Percentiles rank a stretch among this genome's conserved stretches.
These are phyloP conservation scores for Phytophthora syringae DNA, from an alignment of 352 stramenopile genomes.

Conservation along the genomic window DNA sequence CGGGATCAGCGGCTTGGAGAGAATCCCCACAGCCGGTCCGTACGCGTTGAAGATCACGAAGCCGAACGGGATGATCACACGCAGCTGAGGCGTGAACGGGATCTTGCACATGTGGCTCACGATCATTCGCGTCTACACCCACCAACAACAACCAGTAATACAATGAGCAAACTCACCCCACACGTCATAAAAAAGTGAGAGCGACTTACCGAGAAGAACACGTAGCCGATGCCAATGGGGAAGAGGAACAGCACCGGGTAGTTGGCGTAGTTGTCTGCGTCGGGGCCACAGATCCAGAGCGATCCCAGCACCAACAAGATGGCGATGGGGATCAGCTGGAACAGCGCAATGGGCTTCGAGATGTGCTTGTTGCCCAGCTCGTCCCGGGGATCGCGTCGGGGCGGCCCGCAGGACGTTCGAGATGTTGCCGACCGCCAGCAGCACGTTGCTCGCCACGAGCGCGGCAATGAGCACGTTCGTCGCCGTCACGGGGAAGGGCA, in stretches of 20 bases:
- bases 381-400: slow-evolving; percentile 61
- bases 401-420: slow-evolving; percentile 69
- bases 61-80: slow-evolving; percentile 80
- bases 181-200: not conserved
- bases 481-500: slow-evolving; percentile 37
- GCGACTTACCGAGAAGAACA: slow-evolving; percentile 79
- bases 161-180: slow-evolving; percentile 2
- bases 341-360: slow-evolving; percentile 77
- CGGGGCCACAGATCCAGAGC: slow-evolving; percentile 78
- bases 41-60: slow-evolving; percentile 83
- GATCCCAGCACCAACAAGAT: slow-evolving; percentile 64
- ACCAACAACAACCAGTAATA: slow-evolving; percentile 14
- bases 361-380: slow-evolving; percentile 88
- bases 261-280: slow-evolving; percentile 63
- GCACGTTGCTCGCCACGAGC: slow-evolving; percentile 77
- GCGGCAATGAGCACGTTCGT: slow-evolving; percentile 62
- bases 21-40: slow-evolving; percentile 50
- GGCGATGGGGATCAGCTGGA: slow-evolving; percentile 76
- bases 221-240: slow-evolving; percentile 81
- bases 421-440: slow-evolving; percentile 80
- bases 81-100: slow-evolving; percentile 80
- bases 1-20: slow-evolving; percentile 56
- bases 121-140: slow-evolving; percentile 86
- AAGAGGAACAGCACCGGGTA: slow-evolving; percentile 85
- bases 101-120: slow-evolving; percentile 92